Evolutionary conservation across 2,329 filamentous ascomycete species (phyloP).

Genomic region (Fusarium sp.): DNA sequence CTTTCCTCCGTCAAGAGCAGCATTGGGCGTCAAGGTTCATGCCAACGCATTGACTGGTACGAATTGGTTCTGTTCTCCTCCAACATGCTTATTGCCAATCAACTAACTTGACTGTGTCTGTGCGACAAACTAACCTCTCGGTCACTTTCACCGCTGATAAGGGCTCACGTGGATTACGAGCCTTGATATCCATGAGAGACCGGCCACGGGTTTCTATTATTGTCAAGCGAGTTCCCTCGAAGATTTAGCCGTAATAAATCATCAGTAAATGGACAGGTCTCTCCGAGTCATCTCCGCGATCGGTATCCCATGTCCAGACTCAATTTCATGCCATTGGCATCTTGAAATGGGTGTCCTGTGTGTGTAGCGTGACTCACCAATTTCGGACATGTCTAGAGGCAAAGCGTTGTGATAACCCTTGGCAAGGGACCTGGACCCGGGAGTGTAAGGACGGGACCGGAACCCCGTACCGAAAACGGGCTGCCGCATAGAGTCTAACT

Average conservation of each 20-base stretch:
- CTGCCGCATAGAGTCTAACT: conserved; percentile 38
- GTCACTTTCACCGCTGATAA: conserved; percentile 30
- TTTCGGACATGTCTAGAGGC: conserved; percentile 20
- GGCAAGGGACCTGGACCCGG: conserved; percentile 26
- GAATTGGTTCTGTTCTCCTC: neutral
- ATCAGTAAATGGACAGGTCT: conserved; percentile 9
- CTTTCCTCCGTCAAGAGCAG: conserved; percentile 6
- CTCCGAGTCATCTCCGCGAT: conserved; percentile 35
- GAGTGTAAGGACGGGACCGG: conserved; percentile 29
- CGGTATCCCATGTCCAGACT: conserved; percentile 11
- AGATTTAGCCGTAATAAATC: conserved; percentile 24
- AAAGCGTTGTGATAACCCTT: conserved; percentile 21
- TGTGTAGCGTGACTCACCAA: conserved; percentile 38
- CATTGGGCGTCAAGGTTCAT: conserved; percentile 33
- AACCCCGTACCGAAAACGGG: conserved; percentile 35
- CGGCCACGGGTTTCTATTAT: conserved; percentile 27
- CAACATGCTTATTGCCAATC: conserved; percentile 6
- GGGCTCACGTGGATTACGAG: conserved; percentile 15
- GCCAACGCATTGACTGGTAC: conserved; percentile 23
- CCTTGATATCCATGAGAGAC: neutral
- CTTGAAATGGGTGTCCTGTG: neutral
- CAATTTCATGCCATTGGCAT: conserved; percentile 14
- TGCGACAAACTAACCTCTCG: conserved; percentile 21
- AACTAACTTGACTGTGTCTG: conserved; percentile 23
- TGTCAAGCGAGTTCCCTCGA: conserved; percentile 15